Evolutionary conservation across 371 early-diverging fungal species (phyloP).

Genomic region (Actinomucor elegans): DNA sequence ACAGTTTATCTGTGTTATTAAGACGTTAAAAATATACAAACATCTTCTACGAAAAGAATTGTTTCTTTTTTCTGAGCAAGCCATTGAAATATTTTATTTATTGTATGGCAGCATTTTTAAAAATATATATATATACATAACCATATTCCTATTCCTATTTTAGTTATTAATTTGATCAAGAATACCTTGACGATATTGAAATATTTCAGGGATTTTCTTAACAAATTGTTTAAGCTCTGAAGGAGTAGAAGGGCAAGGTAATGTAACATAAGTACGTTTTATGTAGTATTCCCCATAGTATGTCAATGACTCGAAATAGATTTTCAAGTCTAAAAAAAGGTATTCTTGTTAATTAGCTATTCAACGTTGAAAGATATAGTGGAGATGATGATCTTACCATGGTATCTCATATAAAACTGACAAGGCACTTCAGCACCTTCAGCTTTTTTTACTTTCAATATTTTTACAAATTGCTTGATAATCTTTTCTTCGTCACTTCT

Average conservation of each 20-base stretch:
- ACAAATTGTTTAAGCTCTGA: constrained; percentile 10
- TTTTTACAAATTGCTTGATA: constrained; percentile 7
- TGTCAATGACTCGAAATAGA: constrained; percentile 12
- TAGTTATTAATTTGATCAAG: constrained; percentile 12
- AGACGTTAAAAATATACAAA: no score
- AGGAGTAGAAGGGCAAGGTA: constrained; percentile 12
- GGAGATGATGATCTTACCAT: constrained; percentile 3
- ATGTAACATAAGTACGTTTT: constrained; percentile 12
- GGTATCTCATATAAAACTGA: constrained; percentile 11
- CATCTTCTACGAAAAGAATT: no score
- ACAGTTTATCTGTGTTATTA: no score
- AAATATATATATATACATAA: no score
- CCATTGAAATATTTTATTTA: no score
- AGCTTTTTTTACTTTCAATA: constrained; percentile 10
- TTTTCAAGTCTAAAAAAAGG: constrained; percentile 14
- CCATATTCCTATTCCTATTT: no score
- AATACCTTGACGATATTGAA: constrained; percentile 11
- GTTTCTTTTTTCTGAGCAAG: no score
- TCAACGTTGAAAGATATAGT: constrained; percentile 16
- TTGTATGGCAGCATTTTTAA: no score
- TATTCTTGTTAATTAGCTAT: constrained; percentile 12
- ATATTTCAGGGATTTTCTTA: constrained; percentile 13
- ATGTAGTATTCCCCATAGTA: constrained; percentile 15
- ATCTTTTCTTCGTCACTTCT: constrained; percentile 14
- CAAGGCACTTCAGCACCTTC: constrained; percentile 9